Evolutionary conservation across 1,284 basidiomycete species (phyloP).

Genomic region (Ganoderma boninense): DNA sequence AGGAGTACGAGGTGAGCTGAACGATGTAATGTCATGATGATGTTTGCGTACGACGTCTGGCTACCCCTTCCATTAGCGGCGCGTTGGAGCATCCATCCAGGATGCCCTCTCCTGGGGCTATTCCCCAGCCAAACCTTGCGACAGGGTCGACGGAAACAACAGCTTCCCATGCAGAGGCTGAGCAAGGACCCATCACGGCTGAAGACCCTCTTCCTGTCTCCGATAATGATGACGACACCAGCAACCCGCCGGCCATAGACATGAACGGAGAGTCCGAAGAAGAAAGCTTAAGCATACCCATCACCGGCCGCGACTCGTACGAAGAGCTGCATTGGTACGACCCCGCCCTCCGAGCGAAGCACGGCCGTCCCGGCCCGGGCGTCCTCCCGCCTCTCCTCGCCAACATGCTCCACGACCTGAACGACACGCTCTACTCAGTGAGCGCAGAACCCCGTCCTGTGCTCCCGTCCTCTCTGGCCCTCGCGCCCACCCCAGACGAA

Average conservation of each 20-base stretch:
- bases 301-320: constrained; percentile 61
- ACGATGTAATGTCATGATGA: not conserved
- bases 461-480: constrained; percentile 37
- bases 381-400: constrained; percentile 71
- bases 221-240: not conserved
- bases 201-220: not conserved
- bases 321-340: constrained; percentile 79
- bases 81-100: not conserved
- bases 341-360: constrained; percentile 48
- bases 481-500: constrained; percentile 61
- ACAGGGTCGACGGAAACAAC: not conserved
- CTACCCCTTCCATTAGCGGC: not conserved
- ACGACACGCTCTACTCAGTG: constrained; percentile 74
- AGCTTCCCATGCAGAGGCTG: not conserved
- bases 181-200: not conserved
- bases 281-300: constrained; percentile 42
- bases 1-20: not conserved
- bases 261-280: constrained; percentile 32
- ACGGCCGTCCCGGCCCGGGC: constrained; percentile 69
- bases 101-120: not conserved
- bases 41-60: not conserved
- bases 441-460: constrained; percentile 46
- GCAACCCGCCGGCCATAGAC: constrained; percentile 3
- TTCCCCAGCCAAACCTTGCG: not conserved
- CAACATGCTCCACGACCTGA: constrained; percentile 69